These are phyloP conservation scores for Melastoma malabathricum DNA, from an alignment of 345 rosid species.

Conservation along the genomic window DNA sequence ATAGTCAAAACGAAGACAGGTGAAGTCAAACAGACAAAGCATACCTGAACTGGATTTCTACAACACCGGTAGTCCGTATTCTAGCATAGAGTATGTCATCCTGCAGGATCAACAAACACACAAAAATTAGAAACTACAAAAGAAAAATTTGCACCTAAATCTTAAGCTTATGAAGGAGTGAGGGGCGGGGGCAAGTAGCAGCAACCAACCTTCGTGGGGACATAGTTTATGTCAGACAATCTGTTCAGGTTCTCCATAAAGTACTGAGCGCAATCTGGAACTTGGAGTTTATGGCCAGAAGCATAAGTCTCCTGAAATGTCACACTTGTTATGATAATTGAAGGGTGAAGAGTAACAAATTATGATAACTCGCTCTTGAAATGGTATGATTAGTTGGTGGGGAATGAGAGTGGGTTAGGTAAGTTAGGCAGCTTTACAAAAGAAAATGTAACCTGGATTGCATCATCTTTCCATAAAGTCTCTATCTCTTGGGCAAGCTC, in stretches of 20 bases:
- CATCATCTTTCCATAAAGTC: constrained; percentile 82
- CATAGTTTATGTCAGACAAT: constrained; percentile 58
- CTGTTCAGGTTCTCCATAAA: constrained; percentile 91
- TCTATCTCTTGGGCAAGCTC: constrained; percentile 70
- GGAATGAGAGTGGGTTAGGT: neutral
- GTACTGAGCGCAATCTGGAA: constrained; percentile 85
- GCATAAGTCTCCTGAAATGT: constrained; percentile 59
- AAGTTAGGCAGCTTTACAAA: neutral
- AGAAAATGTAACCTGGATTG: constrained; percentile 59
- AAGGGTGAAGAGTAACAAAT: no score
- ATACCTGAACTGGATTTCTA: constrained; percentile 97
- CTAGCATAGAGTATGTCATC: constrained; percentile 95
- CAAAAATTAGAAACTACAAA: constrained; percentile 1
- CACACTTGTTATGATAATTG: neutral
- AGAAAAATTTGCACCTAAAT: no score
- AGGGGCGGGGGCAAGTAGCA: no score
- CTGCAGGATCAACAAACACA: constrained; percentile 24
- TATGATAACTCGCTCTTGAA: no score
- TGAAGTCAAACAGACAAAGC: no score
- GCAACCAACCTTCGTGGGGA: constrained; percentile 69
- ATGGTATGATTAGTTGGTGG: no score
- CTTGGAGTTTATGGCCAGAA: constrained; percentile 79
- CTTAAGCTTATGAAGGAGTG: no score
- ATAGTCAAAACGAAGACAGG: no score
- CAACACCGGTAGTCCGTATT: constrained; percentile 96